Evolutionary conservation across 352 stramenopile genomes (phyloP), one percentile per base, ranked within the genome.

Genomic region (Globisporangium spiculum): DNA sequence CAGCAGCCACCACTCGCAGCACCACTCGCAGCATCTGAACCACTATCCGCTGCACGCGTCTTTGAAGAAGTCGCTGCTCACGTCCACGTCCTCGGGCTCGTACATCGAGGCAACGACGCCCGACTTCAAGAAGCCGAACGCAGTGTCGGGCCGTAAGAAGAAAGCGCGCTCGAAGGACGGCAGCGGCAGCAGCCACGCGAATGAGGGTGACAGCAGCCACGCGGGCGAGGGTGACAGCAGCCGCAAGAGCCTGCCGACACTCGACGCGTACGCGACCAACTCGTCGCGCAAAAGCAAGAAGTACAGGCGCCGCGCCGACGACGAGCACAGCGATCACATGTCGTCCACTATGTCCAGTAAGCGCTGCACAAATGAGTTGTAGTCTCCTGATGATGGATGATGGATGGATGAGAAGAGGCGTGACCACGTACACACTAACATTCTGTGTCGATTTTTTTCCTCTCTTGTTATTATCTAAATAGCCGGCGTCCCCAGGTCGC

Each of bases 261-360:
- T 71, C 16, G 66, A 71, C 8, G 20, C 34, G 64, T 41, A 55
- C 2, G 38, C 27, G n/a, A 60, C 34, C 10, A 16, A 60, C 6
- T 54, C 62, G 20, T n/a, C 20, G n/a, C 34, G 52, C 22, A 65
- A 65, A 27, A 69, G 44, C 26, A 22, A 36, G 14, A 68, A 68
- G 24, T 60, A 48, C 50, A 62, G 12, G 30, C 56, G 46, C 5
- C 30, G 34, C 27, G 34, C 9, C 5, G 22, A 65, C 36, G 50
- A 50, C 1, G 66, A 71, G 24, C 27, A 41, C 18, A 65, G 55
- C 18, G 55, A 20, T 52, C 26, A 46, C 24, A 41, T 54, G 24
- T 60, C 34, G 4, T 70, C 67, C 4, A 60, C 64, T 63, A 70
- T 61, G 63, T 73, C 67, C 0, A 61, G 68, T 72, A 65, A 50